Percentiles rank a stretch among this genome's conserved stretches.
These are phyloP conservation scores for Coniferiporia sulphurascens DNA, from an alignment of 1,284 basidiomycete species.

Conservation along the genomic window DNA sequence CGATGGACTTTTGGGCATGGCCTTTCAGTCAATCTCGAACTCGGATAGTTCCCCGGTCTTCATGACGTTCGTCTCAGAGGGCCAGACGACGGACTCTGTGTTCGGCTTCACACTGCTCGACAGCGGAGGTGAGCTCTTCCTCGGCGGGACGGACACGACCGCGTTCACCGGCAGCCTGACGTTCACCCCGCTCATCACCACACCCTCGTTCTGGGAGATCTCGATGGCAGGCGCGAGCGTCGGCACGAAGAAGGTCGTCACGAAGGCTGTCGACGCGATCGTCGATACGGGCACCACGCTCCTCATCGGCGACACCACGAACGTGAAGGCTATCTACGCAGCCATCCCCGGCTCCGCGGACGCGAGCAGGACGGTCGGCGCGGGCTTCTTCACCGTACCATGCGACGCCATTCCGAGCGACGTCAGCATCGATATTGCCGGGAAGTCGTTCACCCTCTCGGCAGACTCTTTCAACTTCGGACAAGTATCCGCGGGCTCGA, in stretches of 20 bases:
- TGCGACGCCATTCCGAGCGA: constrained; percentile 16
- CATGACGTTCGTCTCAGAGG: constrained; percentile 28
- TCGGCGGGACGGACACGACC: constrained; percentile 42
- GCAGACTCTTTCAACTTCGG: constrained; percentile 22
- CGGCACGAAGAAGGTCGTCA: constrained; percentile 20
- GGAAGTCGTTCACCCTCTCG: constrained; percentile 18
- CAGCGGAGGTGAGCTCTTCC: constrained; percentile 44
- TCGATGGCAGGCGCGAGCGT: constrained; percentile 23
- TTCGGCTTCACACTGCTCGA: constrained; percentile 49
- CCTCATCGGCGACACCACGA: constrained; percentile 45
- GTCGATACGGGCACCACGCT: constrained; percentile 38
- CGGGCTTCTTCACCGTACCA: constrained; percentile 23
- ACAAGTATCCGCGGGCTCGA: constrained; percentile 20
- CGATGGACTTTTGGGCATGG: constrained; percentile 42
- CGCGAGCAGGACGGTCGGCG: constrained; percentile 17
- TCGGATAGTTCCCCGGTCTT: constrained; percentile 26
- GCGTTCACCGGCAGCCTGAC: constrained; percentile 12
- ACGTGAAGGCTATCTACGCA: constrained; percentile 42
- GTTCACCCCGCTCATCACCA: constrained; percentile 16
- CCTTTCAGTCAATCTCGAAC: constrained; percentile 24
- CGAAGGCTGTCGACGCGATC: constrained; percentile 25
- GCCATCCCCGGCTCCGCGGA: constrained; percentile 35
- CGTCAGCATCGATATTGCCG: constrained; percentile 20
- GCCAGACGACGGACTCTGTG: constrained; percentile 28
- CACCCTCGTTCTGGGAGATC: constrained; percentile 30